Conservation (phyloP, 176 grass and related monocot species). For the Triticum monococcum region DNA sequence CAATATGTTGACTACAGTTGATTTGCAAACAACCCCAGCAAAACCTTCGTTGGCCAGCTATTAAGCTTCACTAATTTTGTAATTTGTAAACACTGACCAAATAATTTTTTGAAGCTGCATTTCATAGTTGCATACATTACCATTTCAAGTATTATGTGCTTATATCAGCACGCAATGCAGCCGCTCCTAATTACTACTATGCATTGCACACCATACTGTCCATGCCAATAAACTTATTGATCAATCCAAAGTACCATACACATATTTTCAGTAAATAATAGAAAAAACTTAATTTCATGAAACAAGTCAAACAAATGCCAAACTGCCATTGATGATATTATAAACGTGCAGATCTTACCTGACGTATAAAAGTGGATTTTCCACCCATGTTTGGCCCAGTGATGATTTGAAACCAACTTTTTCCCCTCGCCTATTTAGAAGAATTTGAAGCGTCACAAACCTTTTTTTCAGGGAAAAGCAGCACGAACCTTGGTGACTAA, state of each 20-base stretch:
- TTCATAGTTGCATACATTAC: not conserved
- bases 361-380: slow-evolving; percentile 97
- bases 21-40: not conserved
- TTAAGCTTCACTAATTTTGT: slow-evolving; percentile 21
- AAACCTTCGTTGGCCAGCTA: not conserved
- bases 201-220: not conserved
- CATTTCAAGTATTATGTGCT: slow-evolving; percentile 8
- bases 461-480: slow-evolving; percentile 2
- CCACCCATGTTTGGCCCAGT: slow-evolving; percentile 99
- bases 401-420: slow-evolving; percentile 99
- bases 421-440: slow-evolving; percentile 72
- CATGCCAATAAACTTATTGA: slow-evolving; percentile 12
- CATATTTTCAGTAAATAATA: slow-evolving; percentile 13
- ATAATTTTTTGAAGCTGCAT: slow-evolving; percentile 4
- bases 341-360: slow-evolving; percentile 55
- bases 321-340: not conserved
- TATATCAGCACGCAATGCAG: slow-evolving; percentile 1
- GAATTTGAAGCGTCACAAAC: slow-evolving; percentile 24
- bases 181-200: not conserved
- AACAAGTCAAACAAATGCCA: slow-evolving; percentile 10
- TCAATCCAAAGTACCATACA: slow-evolving; percentile 5
- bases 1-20: slow-evolving; percentile 5
- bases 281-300: not conserved
- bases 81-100: slow-evolving; percentile 15
- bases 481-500: not conserved